Percentiles rank a stretch among this genome's conserved stretches.
phyloP scores from a whole-genome alignment of 1,284 basidiomycete genomes.

The Heterobasidion irregulare region DNA sequence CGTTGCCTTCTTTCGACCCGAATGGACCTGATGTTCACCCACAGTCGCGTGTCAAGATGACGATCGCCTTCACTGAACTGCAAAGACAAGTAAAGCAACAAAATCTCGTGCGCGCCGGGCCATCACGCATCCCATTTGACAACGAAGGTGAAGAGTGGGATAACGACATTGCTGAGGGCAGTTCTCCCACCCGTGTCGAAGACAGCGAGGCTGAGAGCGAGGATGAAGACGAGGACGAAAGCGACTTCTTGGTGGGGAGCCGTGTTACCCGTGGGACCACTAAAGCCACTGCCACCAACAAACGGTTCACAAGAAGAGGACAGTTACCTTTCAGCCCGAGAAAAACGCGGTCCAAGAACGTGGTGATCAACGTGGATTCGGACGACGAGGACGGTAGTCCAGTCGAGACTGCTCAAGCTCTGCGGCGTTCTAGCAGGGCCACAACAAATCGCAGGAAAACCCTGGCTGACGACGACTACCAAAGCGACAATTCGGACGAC shows the following conservation, averaged over 20 bases:
- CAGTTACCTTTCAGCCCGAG: slow-evolving; percentile 52
- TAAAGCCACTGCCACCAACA: neutral
- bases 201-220: slow-evolving; percentile 1
- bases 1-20: slow-evolving; percentile 51
- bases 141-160: slow-evolving; percentile 15
- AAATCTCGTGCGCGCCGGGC: slow-evolving; percentile 1
- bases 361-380: neutral
- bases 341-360: slow-evolving; percentile 27
- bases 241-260: neutral
- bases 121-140: slow-evolving; percentile 2
- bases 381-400: slow-evolving; percentile 4
- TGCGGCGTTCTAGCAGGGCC: slow-evolving; percentile 5
- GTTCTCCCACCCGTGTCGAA: slow-evolving; percentile 20
- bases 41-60: slow-evolving; percentile 39
- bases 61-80: slow-evolving; percentile 16
- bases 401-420: neutral
- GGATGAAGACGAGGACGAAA: slow-evolving; percentile 5
- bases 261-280: neutral
- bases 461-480: slow-evolving; percentile 7
- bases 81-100: slow-evolving; percentile 6
- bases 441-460: neutral
- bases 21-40: slow-evolving; percentile 49
- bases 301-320: slow-evolving; percentile 6
- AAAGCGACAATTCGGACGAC: slow-evolving; percentile 12
- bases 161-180: slow-evolving; percentile 21